A percentile compares a stretch with the other conserved stretches of the same genome.
These are phyloP conservation scores for Bryum argenteum DNA, from an alignment of 225 moss, liverwort and hornwort genomes.

Conservation along the genomic window DNA sequence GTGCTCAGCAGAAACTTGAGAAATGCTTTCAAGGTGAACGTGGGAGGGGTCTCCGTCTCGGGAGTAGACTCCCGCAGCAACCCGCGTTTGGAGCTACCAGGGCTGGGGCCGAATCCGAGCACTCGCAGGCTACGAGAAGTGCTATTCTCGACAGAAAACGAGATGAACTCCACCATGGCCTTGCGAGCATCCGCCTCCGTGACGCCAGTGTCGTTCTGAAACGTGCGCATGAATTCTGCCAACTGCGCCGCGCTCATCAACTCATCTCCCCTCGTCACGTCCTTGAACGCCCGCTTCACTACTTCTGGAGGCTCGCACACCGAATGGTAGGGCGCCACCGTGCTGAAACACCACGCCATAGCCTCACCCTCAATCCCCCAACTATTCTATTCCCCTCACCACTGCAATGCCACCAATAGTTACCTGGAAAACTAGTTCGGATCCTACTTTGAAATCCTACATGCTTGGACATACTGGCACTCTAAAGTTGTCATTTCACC, in stretches of 20 bases:
- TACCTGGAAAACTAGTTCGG: too few species aligned
- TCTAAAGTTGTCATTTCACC: too few species aligned
- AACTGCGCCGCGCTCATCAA: slow-evolving; percentile 44
- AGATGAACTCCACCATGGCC: slow-evolving; percentile 35
- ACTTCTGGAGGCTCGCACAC: slow-evolving; percentile 34
- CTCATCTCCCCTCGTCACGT: slow-evolving; percentile 42
- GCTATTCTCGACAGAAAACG: slow-evolving; percentile 17
- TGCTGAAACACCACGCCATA: slow-evolving; percentile 28
- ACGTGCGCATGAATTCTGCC: slow-evolving; percentile 36
- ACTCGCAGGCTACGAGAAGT: slow-evolving; percentile 31
- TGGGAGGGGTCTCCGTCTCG: not conserved
- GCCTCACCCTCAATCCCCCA: not conserved
- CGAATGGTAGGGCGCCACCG: slow-evolving; percentile 17
- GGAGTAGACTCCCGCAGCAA: not conserved
- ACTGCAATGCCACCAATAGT: not conserved
- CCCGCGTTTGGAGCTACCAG: slow-evolving; percentile 26
- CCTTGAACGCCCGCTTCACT: slow-evolving; percentile 34
- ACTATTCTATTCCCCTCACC: not conserved
- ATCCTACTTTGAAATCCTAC: too few species aligned
- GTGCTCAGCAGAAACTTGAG: slow-evolving; percentile 35
- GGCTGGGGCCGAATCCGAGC: slow-evolving; percentile 37
- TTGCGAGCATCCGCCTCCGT: slow-evolving; percentile 37
- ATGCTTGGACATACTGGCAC: too few species aligned
- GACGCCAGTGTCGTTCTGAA: slow-evolving; percentile 39
- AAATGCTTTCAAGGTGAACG: slow-evolving; percentile 32